Conservation (phyloP, 2,329 filamentous ascomycete genomes). For the Alternaria sp. region DNA sequence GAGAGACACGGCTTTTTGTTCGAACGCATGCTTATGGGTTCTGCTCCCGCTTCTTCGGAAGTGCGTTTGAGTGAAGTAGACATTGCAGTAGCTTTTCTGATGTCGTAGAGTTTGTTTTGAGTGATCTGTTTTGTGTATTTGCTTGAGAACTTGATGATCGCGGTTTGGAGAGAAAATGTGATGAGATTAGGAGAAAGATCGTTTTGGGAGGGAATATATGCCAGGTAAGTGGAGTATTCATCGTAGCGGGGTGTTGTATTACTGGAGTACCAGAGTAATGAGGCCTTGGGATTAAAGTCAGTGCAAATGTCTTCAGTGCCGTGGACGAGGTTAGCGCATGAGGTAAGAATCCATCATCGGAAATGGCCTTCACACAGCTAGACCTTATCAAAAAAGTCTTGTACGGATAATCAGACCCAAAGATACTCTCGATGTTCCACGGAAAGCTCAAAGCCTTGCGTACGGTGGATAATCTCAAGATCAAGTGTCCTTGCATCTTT, state of each 20-base stretch:
- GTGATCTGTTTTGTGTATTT: not conserved
- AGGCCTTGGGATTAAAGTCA: not conserved
- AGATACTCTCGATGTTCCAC: not conserved
- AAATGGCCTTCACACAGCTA: not conserved
- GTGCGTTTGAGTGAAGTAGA: conserved; percentile 12
- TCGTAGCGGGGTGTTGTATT: not conserved
- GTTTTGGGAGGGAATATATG: not conserved
- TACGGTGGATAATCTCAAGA: not conserved
- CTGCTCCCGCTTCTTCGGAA: not conserved
- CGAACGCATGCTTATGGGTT: not conserved
- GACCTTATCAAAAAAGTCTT: not conserved
- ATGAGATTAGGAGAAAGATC: not conserved
- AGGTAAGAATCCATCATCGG: not conserved
- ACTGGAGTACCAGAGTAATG: not conserved
- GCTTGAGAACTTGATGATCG: not conserved
- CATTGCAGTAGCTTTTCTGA: not conserved
- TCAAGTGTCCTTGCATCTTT: not conserved
- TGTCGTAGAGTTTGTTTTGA: not conserved
- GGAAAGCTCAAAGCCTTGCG: not conserved
- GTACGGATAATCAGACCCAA: not conserved
- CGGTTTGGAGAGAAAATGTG: not conserved
- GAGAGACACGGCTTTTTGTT: conserved; percentile 14
- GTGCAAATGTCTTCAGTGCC: not conserved
- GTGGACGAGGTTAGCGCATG: not conserved
- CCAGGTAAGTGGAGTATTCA: not conserved